Percentiles rank a stretch among this genome's conserved stretches.
These are phyloP conservation scores for Candolleomyces aberdarensis DNA, from an alignment of 768 basidiomycete genomes.

Conservation along the genomic window DNA sequence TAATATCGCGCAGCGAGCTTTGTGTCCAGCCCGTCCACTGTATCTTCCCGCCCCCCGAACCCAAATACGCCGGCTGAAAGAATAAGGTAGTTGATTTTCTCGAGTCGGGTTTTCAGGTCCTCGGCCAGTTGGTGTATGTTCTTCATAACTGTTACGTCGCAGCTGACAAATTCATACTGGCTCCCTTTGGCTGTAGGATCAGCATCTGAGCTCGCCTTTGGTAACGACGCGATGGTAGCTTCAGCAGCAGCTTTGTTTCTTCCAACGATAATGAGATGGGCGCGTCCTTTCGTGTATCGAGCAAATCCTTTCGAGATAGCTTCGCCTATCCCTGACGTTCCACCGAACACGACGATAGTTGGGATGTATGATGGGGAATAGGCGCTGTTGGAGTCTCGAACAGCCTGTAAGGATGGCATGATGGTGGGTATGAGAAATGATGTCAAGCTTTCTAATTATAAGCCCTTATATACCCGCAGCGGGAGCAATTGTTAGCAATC, in stretches of 20 bases:
- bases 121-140: conserved; percentile 37
- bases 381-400: conserved; percentile 30
- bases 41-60: conserved; percentile 26
- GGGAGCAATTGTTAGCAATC: neutral
- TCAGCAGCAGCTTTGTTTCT: conserved; percentile 49
- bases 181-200: conserved; percentile 3
- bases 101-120: conserved; percentile 27
- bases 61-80: conserved; percentile 42
- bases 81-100: conserved; percentile 53
- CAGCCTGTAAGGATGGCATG: conserved; percentile 28
- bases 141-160: conserved; percentile 51
- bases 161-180: conserved; percentile 44
- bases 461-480: too few species aligned
- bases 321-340: conserved; percentile 47
- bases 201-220: conserved; percentile 12
- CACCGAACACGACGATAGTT: conserved; percentile 41
- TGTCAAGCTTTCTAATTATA: too few species aligned
- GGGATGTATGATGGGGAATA: conserved; percentile 23
- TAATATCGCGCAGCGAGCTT: conserved; percentile 28
- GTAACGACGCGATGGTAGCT: conserved; percentile 39
- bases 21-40: conserved; percentile 25
- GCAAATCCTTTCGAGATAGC: conserved; percentile 46
- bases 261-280: conserved; percentile 51
- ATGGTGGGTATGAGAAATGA: neutral
- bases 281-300: conserved; percentile 44